A percentile compares a stretch with the other conserved stretches of the same genome.
phyloP scores from a whole-genome alignment of 2,329 filamentous ascomycete species.

The Trichoderma brevicompactum region DNA sequence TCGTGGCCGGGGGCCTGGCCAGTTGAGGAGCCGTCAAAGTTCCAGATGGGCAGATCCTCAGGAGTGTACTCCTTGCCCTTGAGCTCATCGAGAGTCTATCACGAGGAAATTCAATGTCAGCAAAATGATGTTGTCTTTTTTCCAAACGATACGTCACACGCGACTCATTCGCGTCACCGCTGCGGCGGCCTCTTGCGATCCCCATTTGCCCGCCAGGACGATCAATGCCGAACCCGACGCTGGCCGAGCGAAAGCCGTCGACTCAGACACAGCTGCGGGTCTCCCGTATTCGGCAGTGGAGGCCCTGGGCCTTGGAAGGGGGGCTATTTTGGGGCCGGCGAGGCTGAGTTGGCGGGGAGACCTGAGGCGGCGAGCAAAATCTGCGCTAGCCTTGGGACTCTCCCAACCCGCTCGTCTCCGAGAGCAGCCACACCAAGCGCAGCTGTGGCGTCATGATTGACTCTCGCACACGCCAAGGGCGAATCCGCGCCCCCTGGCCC shows the following conservation, averaged over 20 bases:
- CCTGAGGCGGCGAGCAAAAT: not conserved
- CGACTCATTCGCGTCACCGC: conserved; percentile 18
- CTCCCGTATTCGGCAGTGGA: conserved; percentile 5
- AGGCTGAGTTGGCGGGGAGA: not conserved
- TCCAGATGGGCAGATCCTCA: conserved; percentile 59
- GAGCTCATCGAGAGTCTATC: conserved; percentile 53
- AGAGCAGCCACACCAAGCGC: conserved; percentile 1
- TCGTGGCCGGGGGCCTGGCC: conserved; percentile 91
- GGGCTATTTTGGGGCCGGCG: conserved; percentile 15
- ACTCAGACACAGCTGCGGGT: conserved; percentile 13
- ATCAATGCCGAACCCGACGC: conserved; percentile 21
- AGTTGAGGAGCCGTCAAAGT: conserved; percentile 80
- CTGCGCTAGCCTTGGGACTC: not conserved
- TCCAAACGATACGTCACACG: conserved; percentile 12
- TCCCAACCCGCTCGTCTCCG: not conserved
- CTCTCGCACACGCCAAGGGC: conserved; percentile 4
- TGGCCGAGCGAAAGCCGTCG: conserved; percentile 15
- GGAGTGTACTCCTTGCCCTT: conserved; percentile 51
- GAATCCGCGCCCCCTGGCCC: not conserved
- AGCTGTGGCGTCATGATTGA: conserved; percentile 17
- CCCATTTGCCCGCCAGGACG: not conserved
- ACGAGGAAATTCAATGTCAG: not conserved
- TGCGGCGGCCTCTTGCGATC: not conserved
- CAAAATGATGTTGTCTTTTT: not conserved
- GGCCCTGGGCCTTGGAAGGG: not conserved